A percentile compares a stretch with the other conserved stretches of the same genome.
These are phyloP conservation scores for Hyphodiscus sp. DNA, from an alignment of 2,329 filamentous ascomycete species.

Conservation along the genomic window DNA sequence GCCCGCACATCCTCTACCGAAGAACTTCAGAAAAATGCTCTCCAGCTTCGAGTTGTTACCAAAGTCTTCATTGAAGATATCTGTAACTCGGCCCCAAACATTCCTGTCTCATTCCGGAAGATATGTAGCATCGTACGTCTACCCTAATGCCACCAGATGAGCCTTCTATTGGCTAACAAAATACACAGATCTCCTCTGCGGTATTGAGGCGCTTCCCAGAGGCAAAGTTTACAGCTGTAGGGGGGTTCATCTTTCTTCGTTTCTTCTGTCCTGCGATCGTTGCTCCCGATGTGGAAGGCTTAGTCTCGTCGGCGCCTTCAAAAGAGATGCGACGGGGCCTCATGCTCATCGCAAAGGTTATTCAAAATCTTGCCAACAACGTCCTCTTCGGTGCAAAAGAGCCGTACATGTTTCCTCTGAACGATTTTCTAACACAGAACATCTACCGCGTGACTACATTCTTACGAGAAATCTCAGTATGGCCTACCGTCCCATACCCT, in stretches of 20 bases:
- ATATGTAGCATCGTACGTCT: conserved; percentile 58
- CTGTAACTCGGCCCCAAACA: conserved; percentile 53
- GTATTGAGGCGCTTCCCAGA: conserved; percentile 59
- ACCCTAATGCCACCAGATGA: background rate
- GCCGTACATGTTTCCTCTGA: conserved; percentile 65
- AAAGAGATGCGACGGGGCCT: conserved; percentile 65
- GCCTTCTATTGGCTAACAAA: background rate
- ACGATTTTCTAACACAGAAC: conserved; percentile 61
- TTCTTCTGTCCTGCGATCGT: conserved; percentile 71
- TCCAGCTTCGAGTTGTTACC: conserved; percentile 59
- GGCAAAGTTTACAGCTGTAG: conserved; percentile 66
- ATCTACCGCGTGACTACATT: conserved; percentile 63
- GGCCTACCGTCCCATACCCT: conserved; percentile 18
- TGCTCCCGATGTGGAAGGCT: conserved; percentile 59
- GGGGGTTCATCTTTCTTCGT: conserved; percentile 63
- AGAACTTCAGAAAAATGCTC: conserved; percentile 59
- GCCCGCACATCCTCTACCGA: conserved; percentile 52
- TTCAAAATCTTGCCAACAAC: conserved; percentile 67
- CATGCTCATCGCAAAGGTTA: conserved; percentile 63
- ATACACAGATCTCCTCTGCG: conserved; percentile 49
- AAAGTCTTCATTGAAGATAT: conserved; percentile 69
- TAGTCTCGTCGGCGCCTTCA: conserved; percentile 54
- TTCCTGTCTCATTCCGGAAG: conserved; percentile 57
- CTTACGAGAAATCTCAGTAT: conserved; percentile 59
- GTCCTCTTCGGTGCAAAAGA: conserved; percentile 67